Percentiles rank a stretch among this genome's conserved stretches.
phyloP scores from a whole-genome alignment of 1,139 yeast species.

The Pichia sp. region DNA sequence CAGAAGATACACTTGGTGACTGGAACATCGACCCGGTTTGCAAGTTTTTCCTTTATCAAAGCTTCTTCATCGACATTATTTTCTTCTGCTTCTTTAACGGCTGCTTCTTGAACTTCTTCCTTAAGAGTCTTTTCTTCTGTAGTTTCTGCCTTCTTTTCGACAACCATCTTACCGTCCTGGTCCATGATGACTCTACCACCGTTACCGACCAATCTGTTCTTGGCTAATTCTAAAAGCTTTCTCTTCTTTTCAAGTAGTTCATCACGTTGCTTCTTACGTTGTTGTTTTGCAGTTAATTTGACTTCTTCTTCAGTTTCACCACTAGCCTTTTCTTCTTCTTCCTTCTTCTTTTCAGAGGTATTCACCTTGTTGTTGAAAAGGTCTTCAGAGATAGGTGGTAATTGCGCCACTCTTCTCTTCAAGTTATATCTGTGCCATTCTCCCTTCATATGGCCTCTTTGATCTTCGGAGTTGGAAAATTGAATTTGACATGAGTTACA shows the following conservation, averaged over 20 bases:
- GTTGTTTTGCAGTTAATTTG: constrained; percentile 58
- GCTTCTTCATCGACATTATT: constrained; percentile 40
- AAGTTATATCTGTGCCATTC: constrained; percentile 77
- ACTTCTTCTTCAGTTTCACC: constrained; percentile 23
- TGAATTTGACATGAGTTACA: constrained; percentile 88
- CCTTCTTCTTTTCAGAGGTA: constrained; percentile 28
- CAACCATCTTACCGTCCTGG: constrained; percentile 24
- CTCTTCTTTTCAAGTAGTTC: constrained; percentile 61
- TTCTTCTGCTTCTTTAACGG: constrained; percentile 23
- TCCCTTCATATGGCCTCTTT: constrained; percentile 85
- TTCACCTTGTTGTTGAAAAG: constrained; percentile 48
- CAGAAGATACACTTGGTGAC: constrained; percentile 80
- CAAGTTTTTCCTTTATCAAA: constrained; percentile 53
- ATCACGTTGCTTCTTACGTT: constrained; percentile 63
- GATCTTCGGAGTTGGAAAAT: constrained; percentile 74
- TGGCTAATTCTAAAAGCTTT: constrained; percentile 59
- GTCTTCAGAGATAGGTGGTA: constrained; percentile 54
- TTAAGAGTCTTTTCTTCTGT: constrained; percentile 19
- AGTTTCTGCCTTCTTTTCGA: constrained; percentile 16
- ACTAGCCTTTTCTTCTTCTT: constrained; percentile 3
- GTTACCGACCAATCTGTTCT: constrained; percentile 47
- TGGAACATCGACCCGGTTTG: constrained; percentile 67
- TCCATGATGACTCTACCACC: constrained; percentile 32
- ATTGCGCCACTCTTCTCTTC: constrained; percentile 58
- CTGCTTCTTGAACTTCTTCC: constrained; percentile 21